Base-by-base conservation (phyloP, 1,139 yeast species). In the Maudiozyma humilis region DNA sequence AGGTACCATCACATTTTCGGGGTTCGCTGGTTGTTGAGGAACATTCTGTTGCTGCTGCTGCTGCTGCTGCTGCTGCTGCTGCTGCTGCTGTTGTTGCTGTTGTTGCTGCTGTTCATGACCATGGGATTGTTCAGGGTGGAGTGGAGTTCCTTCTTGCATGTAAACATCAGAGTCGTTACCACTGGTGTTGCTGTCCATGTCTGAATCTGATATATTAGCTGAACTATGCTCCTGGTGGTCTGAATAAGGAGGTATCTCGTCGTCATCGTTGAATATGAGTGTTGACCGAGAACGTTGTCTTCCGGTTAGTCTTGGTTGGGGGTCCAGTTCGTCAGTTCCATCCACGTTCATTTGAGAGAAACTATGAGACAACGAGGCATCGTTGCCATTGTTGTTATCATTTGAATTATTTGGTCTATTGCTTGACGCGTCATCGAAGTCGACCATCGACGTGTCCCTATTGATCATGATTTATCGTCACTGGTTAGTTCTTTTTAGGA, bases 1-100 rank as follows among this genome's bases (percentile, higher is more conserved):
- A 0, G 94, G 87, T 32, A 86, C 72, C 59, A 63, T 52, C 17
- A 43, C 45, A 19, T 38, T 41, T n/a, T 19, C 20, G 32, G 12
- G 41, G n/a, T n/a, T n/a, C n/a, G n/a, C n/a, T n/a, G n/a, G n/a
- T n/a, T n/a, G n/a, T n/a, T n/a, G n/a, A n/a, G n/a, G n/a, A n/a
- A n/a, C n/a, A n/a, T 46, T 44, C 19, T 32, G 43, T 27, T 35
- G 32, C 32, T 37, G 42, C 30, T 41, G 49, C n/a, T 43, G 43
- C 17, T 38, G 42, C n/a, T 27, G 40, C 16, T 35, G 43, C 23
- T 16, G 17, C 19, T 38, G 31, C 3, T 20, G 43, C 19, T 32
- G 37, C 20, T 29, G 37, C 17, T 16, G 31, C 15, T 37, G 41
- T 33, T 37, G 31, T 32, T 32, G 45, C n/a, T 42, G 48, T 25